Evolutionary conservation across 495 filamentous ascomycete genomes (phyloP).

Genomic region (Penicillium pulvis): DNA sequence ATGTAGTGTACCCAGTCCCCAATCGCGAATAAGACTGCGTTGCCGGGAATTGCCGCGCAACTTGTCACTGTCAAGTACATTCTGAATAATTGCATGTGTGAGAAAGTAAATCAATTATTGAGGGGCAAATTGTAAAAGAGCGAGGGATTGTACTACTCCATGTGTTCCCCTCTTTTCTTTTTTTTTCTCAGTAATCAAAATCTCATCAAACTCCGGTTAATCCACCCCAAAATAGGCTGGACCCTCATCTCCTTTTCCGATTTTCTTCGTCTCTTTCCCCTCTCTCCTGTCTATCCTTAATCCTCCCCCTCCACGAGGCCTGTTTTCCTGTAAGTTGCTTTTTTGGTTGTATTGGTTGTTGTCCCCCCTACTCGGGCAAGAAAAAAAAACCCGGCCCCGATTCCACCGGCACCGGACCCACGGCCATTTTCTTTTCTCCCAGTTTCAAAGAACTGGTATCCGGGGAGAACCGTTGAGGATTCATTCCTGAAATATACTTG

Average conservation of each 20-base stretch:
- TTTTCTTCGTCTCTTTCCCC: slow-evolving; percentile 20
- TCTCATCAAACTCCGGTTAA: slow-evolving; percentile 2
- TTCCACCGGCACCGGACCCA: slow-evolving; percentile 22
- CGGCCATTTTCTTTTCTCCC: slow-evolving; percentile 17
- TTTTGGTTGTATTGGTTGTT: slow-evolving; percentile 4
- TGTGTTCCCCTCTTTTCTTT: not conserved
- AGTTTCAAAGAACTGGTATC: not conserved
- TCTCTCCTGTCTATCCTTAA: slow-evolving; percentile 29
- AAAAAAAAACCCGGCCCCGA: slow-evolving; percentile 20
- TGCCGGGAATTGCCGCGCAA: slow-evolving; percentile 8
- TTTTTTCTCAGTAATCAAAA: slow-evolving; percentile 1
- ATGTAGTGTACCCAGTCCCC: not conserved
- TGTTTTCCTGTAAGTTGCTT: slow-evolving; percentile 32
- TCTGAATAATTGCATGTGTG: not conserved
- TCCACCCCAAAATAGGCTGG: slow-evolving; percentile 20
- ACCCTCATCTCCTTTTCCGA: slow-evolving; percentile 29
- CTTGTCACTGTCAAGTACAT: not conserved
- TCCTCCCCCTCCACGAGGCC: slow-evolving; percentile 20
- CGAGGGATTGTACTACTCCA: not conserved
- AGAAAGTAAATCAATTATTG: not conserved
- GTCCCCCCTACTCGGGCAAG: slow-evolving; percentile 9
- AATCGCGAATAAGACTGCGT: not conserved
- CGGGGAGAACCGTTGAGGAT: not conserved
- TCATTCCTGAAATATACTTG: not conserved
- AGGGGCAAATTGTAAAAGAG: not conserved